These are phyloP conservation scores for Aspergillus tanneri DNA, from an alignment of 2,329 filamentous ascomycete genomes.

Conservation along the genomic window DNA sequence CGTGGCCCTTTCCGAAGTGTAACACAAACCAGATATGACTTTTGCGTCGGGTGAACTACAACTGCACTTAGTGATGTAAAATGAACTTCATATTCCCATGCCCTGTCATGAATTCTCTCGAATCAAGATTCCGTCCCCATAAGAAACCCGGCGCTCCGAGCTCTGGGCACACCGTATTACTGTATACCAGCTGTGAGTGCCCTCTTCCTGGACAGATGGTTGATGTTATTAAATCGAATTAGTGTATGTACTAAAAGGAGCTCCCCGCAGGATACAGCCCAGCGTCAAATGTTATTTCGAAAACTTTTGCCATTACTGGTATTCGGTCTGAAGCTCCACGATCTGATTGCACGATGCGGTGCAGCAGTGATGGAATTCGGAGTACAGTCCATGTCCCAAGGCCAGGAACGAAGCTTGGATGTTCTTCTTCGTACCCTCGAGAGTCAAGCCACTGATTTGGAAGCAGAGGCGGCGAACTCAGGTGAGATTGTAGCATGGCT, in stretches of 20 bases:
- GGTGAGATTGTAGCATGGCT: conserved; percentile 21
- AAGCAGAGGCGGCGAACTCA: conserved; percentile 31
- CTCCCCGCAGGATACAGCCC: conserved; percentile 38
- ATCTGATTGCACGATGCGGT: conserved; percentile 38
- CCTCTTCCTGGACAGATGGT: neutral
- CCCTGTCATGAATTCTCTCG: conserved; percentile 45
- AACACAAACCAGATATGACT: conserved; percentile 32
- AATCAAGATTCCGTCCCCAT: conserved; percentile 30
- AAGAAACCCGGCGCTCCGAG: conserved; percentile 37
- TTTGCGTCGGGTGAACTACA: conserved; percentile 40
- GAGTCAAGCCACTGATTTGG: conserved; percentile 37
- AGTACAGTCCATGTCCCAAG: conserved; percentile 36
- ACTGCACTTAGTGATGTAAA: conserved; percentile 46
- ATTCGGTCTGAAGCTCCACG: conserved; percentile 41
- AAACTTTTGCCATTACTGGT: conserved; percentile 35
- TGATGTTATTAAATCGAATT: neutral
- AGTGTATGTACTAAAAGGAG: conserved; percentile 42
- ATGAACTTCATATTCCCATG: conserved; percentile 44
- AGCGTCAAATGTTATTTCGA: conserved; percentile 35
- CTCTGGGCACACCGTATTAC: conserved; percentile 44
- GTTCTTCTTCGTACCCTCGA: conserved; percentile 40
- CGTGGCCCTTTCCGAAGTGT: conserved; percentile 43
- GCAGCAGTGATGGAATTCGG: conserved; percentile 40
- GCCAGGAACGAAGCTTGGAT: conserved; percentile 41
- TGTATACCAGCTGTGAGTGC: conserved; percentile 39